Base-by-base conservation (phyloP, 305 asterid genomes). In the Ilex paraguariensis region DNA sequence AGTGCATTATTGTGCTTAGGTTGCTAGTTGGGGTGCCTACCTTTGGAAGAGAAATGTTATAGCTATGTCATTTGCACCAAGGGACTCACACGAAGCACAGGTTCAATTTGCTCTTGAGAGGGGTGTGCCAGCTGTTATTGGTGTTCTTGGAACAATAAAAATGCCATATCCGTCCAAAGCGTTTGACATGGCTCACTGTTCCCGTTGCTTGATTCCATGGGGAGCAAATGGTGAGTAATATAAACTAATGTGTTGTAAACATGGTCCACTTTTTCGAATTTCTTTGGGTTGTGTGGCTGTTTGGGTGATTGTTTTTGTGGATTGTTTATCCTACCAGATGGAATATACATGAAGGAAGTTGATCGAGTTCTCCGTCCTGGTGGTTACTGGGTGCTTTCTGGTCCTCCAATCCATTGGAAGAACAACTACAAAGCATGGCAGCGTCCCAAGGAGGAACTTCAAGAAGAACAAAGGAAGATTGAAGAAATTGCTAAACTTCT, bases 381-480 rank as follows among this genome's bases (percentile, higher is more conserved):
- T 21, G 28, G 28, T 59, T 91, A 76, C 72, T 91, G 97, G 98
- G 88, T 91, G 60, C 95, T 91, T 66, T 88, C 97, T 12, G 98
- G 98, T 53, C 98, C 97, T 69, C 98, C 96, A 10, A 88, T 91
- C 73, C 85, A 83, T 70, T 91, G 88, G 88, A 88, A 91, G 82
- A 64, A 74, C 31, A 82, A 85, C 74, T 88, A 60, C 79, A 78
- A 78, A 81, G 78, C 98, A 68, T 91, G 98, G 98, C 95, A 91
- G 65, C 96, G 98, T 51, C 82, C 98, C 51, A 71, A 56, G 78
- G 97, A 88, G 74, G 97, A 91, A 10, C 95, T 91, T 70, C 72
- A 88, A 70, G 98, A 85, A 78, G 98, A 88, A 70, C 98, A 91
- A 59, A 81, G 87, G 73, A 81, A 87, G 85, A 91, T 88, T 33